Conservation (phyloP, 495 filamentous ascomycete genomes). For the Parmelia sp. region DNA sequence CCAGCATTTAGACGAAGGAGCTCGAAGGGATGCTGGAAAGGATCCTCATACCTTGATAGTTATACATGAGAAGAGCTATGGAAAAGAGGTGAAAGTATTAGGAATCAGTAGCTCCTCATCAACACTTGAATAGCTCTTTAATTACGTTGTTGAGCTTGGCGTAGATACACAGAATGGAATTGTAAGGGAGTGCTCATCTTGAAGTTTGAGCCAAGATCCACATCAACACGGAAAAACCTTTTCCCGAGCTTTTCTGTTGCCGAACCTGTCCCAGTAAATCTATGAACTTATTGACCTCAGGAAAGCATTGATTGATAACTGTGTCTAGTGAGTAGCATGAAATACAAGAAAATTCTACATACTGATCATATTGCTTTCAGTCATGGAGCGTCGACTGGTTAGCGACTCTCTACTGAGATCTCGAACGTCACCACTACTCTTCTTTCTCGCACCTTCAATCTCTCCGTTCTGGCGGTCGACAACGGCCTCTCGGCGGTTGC, state of each 20-base stretch:
- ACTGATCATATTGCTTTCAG: too few species aligned
- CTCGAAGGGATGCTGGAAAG: not conserved
- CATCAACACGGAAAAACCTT: not conserved
- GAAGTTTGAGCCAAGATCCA: not conserved
- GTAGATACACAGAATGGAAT: not conserved
- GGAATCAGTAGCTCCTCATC: not conserved
- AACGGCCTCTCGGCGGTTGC: not conserved
- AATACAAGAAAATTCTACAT: too few species aligned
- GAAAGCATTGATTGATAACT: not conserved
- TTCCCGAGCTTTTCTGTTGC: not conserved
- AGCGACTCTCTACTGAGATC: slow-evolving; percentile 30
- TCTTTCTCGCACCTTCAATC: slow-evolving; percentile 28
- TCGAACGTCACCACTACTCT: slow-evolving; percentile 25
- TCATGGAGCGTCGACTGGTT: slow-evolving; percentile 38
- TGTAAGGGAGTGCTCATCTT: not conserved
- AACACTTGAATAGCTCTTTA: not conserved
- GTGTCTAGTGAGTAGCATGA: not conserved
- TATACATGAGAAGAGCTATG: slow-evolving; percentile 52
- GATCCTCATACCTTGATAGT: slow-evolving; percentile 64
- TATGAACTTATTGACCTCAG: not conserved
- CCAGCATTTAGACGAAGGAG: not conserved
- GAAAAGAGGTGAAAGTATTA: not conserved
- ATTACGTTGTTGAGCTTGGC: not conserved
- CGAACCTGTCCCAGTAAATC: not conserved
- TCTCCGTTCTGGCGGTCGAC: slow-evolving; percentile 10